Evolutionary conservation across 371 early-diverging fungal genomes (phyloP).

Genomic region (Lichtheimia ornata): DNA sequence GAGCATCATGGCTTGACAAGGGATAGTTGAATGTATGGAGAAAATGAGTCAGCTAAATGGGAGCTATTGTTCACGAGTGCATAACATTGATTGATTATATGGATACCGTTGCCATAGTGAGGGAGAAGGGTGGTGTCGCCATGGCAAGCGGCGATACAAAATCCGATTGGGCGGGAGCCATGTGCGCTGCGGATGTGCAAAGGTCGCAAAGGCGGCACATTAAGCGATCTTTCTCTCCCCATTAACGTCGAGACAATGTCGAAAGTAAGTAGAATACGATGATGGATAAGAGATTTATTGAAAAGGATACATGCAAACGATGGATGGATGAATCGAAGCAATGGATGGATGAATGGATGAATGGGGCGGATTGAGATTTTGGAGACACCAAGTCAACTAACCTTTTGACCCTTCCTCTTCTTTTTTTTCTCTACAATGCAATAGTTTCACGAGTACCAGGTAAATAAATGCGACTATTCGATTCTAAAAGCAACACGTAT

Average conservation of each 20-base stretch:
- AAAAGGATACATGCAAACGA: neutral
- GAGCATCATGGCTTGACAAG: neutral
- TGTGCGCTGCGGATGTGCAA: neutral
- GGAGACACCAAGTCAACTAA: neutral
- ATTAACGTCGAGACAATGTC: constrained; percentile 4
- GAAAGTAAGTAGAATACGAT: neutral
- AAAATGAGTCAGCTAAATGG: too few relatives aligned
- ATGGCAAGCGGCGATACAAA: neutral
- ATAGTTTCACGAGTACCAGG: constrained; percentile 25
- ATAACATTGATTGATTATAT: too few relatives aligned
- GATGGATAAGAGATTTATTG: neutral
- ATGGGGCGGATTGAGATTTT: too few relatives aligned
- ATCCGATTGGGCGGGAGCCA: neutral
- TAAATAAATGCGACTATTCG: neutral
- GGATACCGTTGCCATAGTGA: neutral
- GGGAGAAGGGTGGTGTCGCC: neutral
- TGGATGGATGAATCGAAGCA: neutral
- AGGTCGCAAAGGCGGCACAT: neutral
- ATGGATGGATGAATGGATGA: constrained; percentile 4
- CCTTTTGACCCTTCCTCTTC: neutral
- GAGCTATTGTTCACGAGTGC: too few relatives aligned
- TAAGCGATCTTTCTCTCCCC: constrained; percentile 2
- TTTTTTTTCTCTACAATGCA: neutral
- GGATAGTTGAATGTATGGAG: neutral
- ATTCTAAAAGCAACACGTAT: neutral